Evolutionary conservation across 306 rosid genomes (phyloP).

Genomic region (Arachis stenosperma): DNA sequence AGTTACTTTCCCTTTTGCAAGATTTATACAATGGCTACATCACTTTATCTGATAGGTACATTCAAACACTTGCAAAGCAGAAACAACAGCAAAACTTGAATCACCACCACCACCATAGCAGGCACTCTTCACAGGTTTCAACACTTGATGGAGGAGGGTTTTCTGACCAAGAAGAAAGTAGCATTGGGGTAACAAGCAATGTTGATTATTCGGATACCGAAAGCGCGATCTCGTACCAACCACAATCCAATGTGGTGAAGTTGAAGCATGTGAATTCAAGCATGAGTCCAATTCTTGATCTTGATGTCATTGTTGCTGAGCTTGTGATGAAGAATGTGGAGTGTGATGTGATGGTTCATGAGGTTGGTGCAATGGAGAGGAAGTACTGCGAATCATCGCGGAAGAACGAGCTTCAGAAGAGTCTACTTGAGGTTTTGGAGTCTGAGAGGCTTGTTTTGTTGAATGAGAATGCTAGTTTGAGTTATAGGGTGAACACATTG

Average conservation of each 20-base stretch:
- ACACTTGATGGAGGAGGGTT: slow-evolving; percentile 46
- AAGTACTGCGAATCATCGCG: slow-evolving; percentile 60
- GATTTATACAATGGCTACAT: slow-evolving; percentile 85
- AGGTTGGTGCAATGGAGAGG: slow-evolving; percentile 60
- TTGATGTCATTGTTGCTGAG: slow-evolving; percentile 60
- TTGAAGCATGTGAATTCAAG: not conserved
- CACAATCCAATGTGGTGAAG: slow-evolving; percentile 6
- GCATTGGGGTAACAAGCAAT: slow-evolving; percentile 48
- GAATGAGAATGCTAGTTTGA: slow-evolving; percentile 81
- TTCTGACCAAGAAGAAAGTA: slow-evolving; percentile 56
- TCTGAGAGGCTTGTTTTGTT: slow-evolving; percentile 84
- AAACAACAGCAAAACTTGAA: slow-evolving; percentile 13
- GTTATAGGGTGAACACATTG: slow-evolving; percentile 57
- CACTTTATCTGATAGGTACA: slow-evolving; percentile 79
- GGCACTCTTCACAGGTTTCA: slow-evolving; percentile 65
- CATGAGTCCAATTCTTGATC: slow-evolving; percentile 17
- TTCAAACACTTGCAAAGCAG: slow-evolving; percentile 63
- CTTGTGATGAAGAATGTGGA: slow-evolving; percentile 81
- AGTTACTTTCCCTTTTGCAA: slow-evolving; percentile 68
- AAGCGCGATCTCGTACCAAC: slow-evolving; percentile 80
- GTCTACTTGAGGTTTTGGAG: slow-evolving; percentile 90
- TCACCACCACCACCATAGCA: slow-evolving; percentile 42
- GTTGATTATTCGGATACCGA: slow-evolving; percentile 79
- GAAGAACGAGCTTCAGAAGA: slow-evolving; percentile 79
- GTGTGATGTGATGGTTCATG: slow-evolving; percentile 60